phyloP scores from a whole-genome alignment of 108 stramenopile species.

The Skeletonema grethae region DNA sequence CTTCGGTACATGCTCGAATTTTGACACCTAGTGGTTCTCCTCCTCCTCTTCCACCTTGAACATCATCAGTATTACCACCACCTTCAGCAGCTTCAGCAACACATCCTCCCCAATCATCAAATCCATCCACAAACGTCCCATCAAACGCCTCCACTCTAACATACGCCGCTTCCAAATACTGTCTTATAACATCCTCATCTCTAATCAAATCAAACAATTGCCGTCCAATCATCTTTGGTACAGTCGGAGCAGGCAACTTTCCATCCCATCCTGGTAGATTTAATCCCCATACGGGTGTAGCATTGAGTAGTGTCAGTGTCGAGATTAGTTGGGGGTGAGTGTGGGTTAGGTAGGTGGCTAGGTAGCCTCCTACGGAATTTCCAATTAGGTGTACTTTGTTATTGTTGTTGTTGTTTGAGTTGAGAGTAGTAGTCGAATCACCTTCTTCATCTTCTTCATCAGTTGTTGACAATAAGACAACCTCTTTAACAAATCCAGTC shows the following conservation, averaged over 20 bases:
- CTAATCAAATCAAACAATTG: slow-evolving; percentile 72
- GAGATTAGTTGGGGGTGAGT: slow-evolving; percentile 58
- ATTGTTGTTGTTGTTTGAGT: slow-evolving; percentile 21
- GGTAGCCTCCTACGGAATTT: slow-evolving; percentile 79
- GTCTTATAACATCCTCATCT: slow-evolving; percentile 61
- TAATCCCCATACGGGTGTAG: slow-evolving; percentile 88
- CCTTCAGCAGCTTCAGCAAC: background rate
- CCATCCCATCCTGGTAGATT: slow-evolving; percentile 84
- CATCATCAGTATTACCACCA: background rate
- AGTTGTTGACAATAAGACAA: slow-evolving; percentile 45
- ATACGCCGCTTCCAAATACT: slow-evolving; percentile 68
- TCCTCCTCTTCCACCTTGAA: background rate
- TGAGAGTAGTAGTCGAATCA: background rate
- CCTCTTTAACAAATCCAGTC: slow-evolving; percentile 56
- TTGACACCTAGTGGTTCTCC: slow-evolving; percentile 10
- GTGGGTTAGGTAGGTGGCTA: slow-evolving; percentile 61
- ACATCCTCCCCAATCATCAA: background rate
- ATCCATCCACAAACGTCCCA: slow-evolving; percentile 32
- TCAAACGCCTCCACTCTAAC: slow-evolving; percentile 55
- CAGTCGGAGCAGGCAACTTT: slow-evolving; percentile 58
- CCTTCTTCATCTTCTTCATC: slow-evolving; percentile 1
- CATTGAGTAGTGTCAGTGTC: slow-evolving; percentile 69
- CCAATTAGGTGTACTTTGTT: slow-evolving; percentile 80
- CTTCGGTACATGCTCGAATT: slow-evolving; percentile 73
- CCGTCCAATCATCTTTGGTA: slow-evolving; percentile 65